A percentile compares a stretch with the other conserved stretches of the same genome.
Conservation (phyloP, 352 stramenopile species). For the Sclerospora graminicola region DNA sequence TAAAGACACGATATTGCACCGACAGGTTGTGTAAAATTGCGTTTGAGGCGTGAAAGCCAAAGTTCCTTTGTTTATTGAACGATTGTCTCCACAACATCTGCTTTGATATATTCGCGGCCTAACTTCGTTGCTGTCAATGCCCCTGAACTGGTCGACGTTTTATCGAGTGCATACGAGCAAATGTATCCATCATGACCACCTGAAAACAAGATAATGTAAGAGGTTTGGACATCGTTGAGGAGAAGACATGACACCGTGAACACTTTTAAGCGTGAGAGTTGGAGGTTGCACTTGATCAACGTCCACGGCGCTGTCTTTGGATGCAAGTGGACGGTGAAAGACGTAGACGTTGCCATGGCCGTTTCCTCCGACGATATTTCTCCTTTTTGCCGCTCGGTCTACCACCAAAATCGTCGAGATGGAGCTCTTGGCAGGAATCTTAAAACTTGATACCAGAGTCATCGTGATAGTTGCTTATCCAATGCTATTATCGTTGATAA, state of each 20-base stretch:
- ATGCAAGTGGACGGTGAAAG: constrained; percentile 31
- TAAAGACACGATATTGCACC: no score
- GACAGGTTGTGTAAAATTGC: no score
- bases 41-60: constrained; percentile 83
- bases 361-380: constrained; percentile 62
- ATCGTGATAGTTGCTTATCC: constrained; percentile 8
- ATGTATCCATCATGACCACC: constrained; percentile 82
- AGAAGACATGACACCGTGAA: constrained; percentile 60
- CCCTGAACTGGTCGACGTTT: constrained; percentile 9
- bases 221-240: constrained; percentile 6
- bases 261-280: constrained; percentile 28
- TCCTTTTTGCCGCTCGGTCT: constrained; percentile 20
- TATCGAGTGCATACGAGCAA: constrained; percentile 37
- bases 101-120: constrained; percentile 42
- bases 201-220: constrained; percentile 32
- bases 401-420: constrained; percentile 36
- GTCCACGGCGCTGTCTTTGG: not conserved
- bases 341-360: constrained; percentile 58
- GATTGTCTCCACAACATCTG: constrained; percentile 32
- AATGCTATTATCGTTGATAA: constrained; percentile 2
- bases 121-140: constrained; percentile 22
- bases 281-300: constrained; percentile 4
- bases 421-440: constrained; percentile 52
- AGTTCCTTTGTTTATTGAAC: constrained; percentile 7
- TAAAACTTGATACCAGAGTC: constrained; percentile 32